phyloP scores from a whole-genome alignment of 2,329 filamentous ascomycete species.

The Saccharata proteae region DNA sequence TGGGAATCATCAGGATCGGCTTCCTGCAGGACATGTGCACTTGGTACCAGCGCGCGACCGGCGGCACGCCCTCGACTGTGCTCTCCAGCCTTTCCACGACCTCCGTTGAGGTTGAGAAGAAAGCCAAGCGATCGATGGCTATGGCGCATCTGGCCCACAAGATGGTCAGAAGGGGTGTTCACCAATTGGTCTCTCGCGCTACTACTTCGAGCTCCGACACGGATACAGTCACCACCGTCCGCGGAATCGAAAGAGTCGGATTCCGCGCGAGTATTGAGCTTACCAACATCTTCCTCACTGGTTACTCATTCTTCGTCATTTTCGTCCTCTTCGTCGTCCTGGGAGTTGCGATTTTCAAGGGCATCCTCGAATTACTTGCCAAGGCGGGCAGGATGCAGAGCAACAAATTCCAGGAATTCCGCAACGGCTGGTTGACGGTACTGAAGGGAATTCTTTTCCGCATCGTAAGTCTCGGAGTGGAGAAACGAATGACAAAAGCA shows the following conservation, averaged over 20 bases:
- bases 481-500: constrained; percentile 9
- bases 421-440: constrained; percentile 85
- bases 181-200: constrained; percentile 34
- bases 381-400: constrained; percentile 67
- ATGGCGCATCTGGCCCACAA: constrained; percentile 8
- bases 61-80: constrained; percentile 68
- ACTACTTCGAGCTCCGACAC: constrained; percentile 19
- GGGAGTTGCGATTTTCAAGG: constrained; percentile 68
- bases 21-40: constrained; percentile 84
- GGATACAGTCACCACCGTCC: constrained; percentile 42
- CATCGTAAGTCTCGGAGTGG: constrained; percentile 36
- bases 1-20: constrained; percentile 82
- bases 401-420: constrained; percentile 85
- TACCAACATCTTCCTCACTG: constrained; percentile 89
- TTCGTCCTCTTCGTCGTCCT: constrained; percentile 66
- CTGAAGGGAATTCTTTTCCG: constrained; percentile 91
- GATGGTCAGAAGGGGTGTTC: constrained; percentile 7
- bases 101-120: constrained; percentile 66
- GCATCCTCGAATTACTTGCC: constrained; percentile 60
- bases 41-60: constrained; percentile 92
- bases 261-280: constrained; percentile 76
- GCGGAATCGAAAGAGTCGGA: constrained; percentile 78
- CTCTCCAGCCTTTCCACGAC: constrained; percentile 61
- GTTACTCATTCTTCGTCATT: constrained; percentile 76
- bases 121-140: constrained; percentile 18